Percentiles rank a stretch among this genome's conserved stretches.
phyloP scores from a whole-genome alignment of 768 basidiomycete genomes.

The Podaxis pistillaris region DNA sequence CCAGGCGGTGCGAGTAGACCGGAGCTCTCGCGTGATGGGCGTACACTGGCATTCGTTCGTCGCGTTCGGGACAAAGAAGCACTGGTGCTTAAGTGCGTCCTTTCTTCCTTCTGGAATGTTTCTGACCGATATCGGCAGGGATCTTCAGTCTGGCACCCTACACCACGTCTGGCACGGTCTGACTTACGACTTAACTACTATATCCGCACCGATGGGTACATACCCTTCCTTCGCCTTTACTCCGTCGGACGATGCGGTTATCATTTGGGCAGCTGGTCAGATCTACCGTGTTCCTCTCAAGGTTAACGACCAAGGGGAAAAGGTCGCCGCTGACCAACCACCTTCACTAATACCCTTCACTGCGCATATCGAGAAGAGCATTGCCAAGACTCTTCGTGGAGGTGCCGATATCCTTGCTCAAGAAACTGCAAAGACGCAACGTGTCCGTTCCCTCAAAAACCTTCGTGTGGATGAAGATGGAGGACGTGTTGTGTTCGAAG shows the following conservation, averaged over 20 bases:
- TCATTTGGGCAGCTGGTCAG: slow-evolving; percentile 76
- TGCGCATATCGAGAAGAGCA: slow-evolving; percentile 60
- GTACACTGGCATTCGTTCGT: slow-evolving; percentile 73
- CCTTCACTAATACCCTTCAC: slow-evolving; percentile 56
- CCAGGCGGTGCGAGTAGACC: slow-evolving; percentile 77
- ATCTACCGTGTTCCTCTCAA: slow-evolving; percentile 61
- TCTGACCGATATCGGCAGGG: slow-evolving; percentile 36
- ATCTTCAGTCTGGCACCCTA: slow-evolving; percentile 63
- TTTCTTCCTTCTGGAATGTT: background rate
- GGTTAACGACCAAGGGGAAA: slow-evolving; percentile 53
- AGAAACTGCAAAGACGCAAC: slow-evolving; percentile 53
- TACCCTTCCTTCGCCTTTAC: slow-evolving; percentile 77
- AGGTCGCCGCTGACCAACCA: slow-evolving; percentile 32
- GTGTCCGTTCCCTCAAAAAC: slow-evolving; percentile 62
- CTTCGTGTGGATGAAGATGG: slow-evolving; percentile 57
- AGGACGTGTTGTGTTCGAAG: slow-evolving; percentile 58
- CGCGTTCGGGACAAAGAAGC: slow-evolving; percentile 73
- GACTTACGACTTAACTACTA: slow-evolving; percentile 59
- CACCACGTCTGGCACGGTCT: slow-evolving; percentile 68
- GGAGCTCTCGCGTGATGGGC: slow-evolving; percentile 64
- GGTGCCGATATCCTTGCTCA: slow-evolving; percentile 47
- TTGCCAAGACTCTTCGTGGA: slow-evolving; percentile 60
- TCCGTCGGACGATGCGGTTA: slow-evolving; percentile 53
- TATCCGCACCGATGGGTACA: slow-evolving; percentile 78
- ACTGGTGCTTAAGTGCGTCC: slow-evolving; percentile 63